Evolutionary conservation across 331 rosid genomes (phyloP).

Genomic region (Cucumis variabilis): DNA sequence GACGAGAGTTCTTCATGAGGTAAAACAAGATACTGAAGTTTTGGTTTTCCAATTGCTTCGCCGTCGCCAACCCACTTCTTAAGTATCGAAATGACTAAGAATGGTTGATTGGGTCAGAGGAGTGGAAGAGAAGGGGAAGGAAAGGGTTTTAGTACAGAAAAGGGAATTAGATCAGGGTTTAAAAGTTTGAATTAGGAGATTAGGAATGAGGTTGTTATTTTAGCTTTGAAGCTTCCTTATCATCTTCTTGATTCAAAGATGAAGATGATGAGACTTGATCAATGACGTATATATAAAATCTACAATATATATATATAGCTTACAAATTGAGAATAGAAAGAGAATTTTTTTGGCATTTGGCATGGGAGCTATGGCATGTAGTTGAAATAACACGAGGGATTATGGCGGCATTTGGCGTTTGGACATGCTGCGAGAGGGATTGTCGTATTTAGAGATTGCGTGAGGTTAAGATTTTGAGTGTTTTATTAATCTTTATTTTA

Average conservation of each 20-base stretch:
- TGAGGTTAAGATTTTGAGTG: too few relatives aligned
- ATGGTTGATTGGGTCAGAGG: conserved; percentile 5
- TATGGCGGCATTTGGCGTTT: too few relatives aligned
- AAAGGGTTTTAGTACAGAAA: conserved; percentile 29
- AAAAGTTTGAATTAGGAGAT: conserved; percentile 12
- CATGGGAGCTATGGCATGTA: too few relatives aligned
- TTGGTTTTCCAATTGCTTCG: conserved; percentile 17
- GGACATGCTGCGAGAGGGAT: too few relatives aligned
- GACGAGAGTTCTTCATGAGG: conserved; percentile 41
- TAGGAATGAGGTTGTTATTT: conserved; percentile 28
- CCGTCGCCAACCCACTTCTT: conserved; percentile 44
- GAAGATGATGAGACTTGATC: background rate
- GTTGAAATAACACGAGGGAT: too few relatives aligned
- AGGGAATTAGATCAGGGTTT: background rate
- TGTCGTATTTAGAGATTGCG: too few relatives aligned
- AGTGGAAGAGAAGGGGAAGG: background rate
- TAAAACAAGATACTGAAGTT: conserved; percentile 41
- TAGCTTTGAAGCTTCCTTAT: conserved; percentile 23
- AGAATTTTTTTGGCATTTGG: too few relatives aligned
- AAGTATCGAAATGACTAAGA: conserved; percentile 32
- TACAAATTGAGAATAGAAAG: too few relatives aligned
- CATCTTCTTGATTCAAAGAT: background rate
- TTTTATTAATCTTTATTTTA: too few relatives aligned
- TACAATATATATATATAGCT: too few relatives aligned
- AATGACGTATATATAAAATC: background rate